Conservation (phyloP, 352 stramenopile species). For the Globisporangium abappressorium region DNA sequence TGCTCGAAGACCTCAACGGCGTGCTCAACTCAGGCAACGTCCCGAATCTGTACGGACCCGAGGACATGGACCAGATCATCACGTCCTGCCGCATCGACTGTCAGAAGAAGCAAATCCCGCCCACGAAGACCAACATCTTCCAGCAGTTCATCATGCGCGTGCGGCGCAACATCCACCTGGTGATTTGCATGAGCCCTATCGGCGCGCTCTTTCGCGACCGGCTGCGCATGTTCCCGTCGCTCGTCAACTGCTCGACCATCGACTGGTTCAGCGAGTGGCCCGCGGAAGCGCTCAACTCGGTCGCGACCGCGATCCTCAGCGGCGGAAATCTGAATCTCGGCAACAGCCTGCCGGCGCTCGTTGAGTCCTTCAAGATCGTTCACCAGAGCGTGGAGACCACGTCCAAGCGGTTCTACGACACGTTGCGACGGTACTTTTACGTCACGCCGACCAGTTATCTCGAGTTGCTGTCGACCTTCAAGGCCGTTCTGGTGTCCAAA, state of each 20-base stretch:
- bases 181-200: slow-evolving; percentile 87
- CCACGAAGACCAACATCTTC: slow-evolving; percentile 95
- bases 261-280: slow-evolving; percentile 90
- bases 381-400: slow-evolving; percentile 88
- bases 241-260: slow-evolving; percentile 87
- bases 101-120: slow-evolving; percentile 86
- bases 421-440: slow-evolving; percentile 88
- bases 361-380: slow-evolving; percentile 86
- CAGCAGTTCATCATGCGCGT: slow-evolving; percentile 93
- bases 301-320: slow-evolving; percentile 82
- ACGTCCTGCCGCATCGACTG: slow-evolving; percentile 90
- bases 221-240: slow-evolving; percentile 84
- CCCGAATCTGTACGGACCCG: slow-evolving; percentile 90
- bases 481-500: slow-evolving; percentile 84
- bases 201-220: slow-evolving; percentile 78
- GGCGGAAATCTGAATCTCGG: slow-evolving; percentile 73
- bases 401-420: slow-evolving; percentile 85
- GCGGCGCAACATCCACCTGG: slow-evolving; percentile 89
- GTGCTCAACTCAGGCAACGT: slow-evolving; percentile 95
- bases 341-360: slow-evolving; percentile 45
- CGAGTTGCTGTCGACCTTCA: slow-evolving; percentile 91
- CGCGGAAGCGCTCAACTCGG: slow-evolving; percentile 78
- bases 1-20: slow-evolving; percentile 95
- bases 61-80: slow-evolving; percentile 92
- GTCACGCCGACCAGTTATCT: slow-evolving; percentile 93